Conservation (phyloP, 139 green algal genomes). For the Chlamydomonas sp. region DNA sequence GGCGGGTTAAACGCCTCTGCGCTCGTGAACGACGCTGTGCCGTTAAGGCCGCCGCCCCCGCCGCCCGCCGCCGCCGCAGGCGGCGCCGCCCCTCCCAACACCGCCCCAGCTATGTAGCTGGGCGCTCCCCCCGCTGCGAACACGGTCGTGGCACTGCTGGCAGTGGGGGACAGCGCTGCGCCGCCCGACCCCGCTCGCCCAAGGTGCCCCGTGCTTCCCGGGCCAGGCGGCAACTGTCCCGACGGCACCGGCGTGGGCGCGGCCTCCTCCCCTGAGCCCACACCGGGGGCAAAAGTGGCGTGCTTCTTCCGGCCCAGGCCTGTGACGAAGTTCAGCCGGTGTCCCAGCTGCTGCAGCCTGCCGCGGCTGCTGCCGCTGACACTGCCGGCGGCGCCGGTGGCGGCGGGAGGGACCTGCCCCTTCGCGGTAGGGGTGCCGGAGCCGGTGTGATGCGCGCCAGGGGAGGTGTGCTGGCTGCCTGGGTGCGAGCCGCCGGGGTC, state of each 20-base stretch:
- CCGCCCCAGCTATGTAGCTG: not conserved
- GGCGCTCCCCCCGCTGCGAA: not conserved
- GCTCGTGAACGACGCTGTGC: not conserved
- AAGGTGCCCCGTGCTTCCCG: not conserved
- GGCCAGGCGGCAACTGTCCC: too few species aligned
- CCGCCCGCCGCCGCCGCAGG: not conserved
- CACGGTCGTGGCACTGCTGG: not conserved
- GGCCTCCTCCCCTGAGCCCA: not conserved
- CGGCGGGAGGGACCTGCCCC: too few species aligned
- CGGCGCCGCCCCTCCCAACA: not conserved
- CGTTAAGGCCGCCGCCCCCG: not conserved
- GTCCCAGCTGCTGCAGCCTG: constrained; percentile 31
- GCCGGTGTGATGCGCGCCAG: too few species aligned
- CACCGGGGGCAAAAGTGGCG: not conserved
- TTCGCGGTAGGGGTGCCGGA: too few species aligned
- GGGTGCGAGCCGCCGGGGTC: too few species aligned
- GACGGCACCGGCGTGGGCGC: not conserved
- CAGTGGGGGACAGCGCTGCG: not conserved
- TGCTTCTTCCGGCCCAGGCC: constrained; percentile 25
- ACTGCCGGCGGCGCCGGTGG: too few species aligned
- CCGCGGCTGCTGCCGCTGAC: not conserved
- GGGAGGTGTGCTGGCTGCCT: too few species aligned
- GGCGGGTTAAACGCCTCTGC: constrained; percentile 33
- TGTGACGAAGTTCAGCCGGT: constrained; percentile 17
- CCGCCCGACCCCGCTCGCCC: too few species aligned